Evolutionary conservation across 2,329 filamentous ascomycete genomes (phyloP).

Genomic region (Dothistroma septosporum): DNA sequence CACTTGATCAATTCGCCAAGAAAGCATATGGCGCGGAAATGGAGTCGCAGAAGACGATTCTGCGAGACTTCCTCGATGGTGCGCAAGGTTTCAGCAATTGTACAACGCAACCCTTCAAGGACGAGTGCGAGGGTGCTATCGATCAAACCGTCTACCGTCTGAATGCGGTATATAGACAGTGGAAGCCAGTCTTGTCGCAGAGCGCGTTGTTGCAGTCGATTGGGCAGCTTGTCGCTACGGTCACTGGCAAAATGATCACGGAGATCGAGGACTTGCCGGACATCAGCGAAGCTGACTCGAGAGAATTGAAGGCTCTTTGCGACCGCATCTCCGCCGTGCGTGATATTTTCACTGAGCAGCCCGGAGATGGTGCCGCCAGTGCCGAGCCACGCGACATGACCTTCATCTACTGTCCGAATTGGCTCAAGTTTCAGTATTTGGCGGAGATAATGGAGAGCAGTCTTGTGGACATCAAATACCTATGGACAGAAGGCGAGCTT

Average conservation of each 20-base stretch:
- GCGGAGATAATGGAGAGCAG: constrained; percentile 60
- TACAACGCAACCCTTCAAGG: constrained; percentile 55
- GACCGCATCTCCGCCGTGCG: constrained; percentile 53
- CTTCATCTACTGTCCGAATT: constrained; percentile 58
- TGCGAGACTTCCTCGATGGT: constrained; percentile 59
- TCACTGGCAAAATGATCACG: constrained; percentile 56
- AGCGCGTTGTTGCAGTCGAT: constrained; percentile 60
- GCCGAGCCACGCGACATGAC: constrained; percentile 49
- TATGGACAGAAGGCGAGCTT: constrained; percentile 63
- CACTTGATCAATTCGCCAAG: constrained; percentile 57
- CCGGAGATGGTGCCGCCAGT: constrained; percentile 24
- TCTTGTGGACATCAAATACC: constrained; percentile 61
- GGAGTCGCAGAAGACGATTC: constrained; percentile 60
- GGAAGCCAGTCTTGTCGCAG: constrained; percentile 55
- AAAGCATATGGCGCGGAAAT: constrained; percentile 60
- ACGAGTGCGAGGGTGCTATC: constrained; percentile 58
- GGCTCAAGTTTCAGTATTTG: constrained; percentile 63
- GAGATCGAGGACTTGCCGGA: constrained; percentile 61
- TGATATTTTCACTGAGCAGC: constrained; percentile 53
- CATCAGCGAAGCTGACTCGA: constrained; percentile 60
- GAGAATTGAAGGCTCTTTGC: constrained; percentile 55
- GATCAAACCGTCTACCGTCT: constrained; percentile 56
- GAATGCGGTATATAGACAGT: constrained; percentile 53
- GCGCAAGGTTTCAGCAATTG: constrained; percentile 60
- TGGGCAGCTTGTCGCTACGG: constrained; percentile 55